Base-by-base conservation (phyloP, 169 alveolate species). In the Plasmodium relictum region DNA sequence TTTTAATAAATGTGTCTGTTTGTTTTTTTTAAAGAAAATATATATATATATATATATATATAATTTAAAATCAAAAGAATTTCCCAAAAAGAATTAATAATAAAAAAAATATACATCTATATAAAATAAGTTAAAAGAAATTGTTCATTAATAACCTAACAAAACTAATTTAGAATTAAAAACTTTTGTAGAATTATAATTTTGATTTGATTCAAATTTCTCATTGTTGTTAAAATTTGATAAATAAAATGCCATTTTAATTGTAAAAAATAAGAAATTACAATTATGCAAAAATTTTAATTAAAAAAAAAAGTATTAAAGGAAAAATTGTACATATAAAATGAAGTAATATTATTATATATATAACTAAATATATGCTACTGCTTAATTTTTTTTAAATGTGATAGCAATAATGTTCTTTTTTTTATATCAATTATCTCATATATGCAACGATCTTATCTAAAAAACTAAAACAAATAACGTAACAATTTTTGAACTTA, bases 151-250 rank as follows among this genome's bases (percentile, higher is more conserved):
- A 48, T 26, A 18, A 83, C 91, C 91, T 83, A 83, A 50, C 42
- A 83, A 72, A 83, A 83, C 91, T 56, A 83, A 58, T 20, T 83
- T 83, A 18, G 83, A 83, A 66, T 83, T 83, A 56, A 68, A 83
- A 50, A 83, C 73, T 44, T 83, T 83, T 37, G 70, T 83, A 16
- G 91, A 37, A 71, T 83, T 70, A 59, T 66, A 83, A 70, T 52
- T 83, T 45, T 31, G 73, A 59, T 26, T 70, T 9, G 61, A 22
- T 44, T 83, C 91, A 68, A 31, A 83, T 52, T 61, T 83, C 6
- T 61, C 91, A 56, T 61, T 52, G 45, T 45, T 83, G 58, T 83
- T 83, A 52, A 68, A 56, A 50, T 68, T 83, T 44, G 91, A 83
- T 83, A 83, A 42, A 66, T 83, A 83, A 59, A 50, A 61, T 16